Evolutionary conservation across 2,329 filamentous ascomycete species (phyloP), one percentile per base, ranked within the genome.

Genomic region (Acephala macrosclerotiorum): DNA sequence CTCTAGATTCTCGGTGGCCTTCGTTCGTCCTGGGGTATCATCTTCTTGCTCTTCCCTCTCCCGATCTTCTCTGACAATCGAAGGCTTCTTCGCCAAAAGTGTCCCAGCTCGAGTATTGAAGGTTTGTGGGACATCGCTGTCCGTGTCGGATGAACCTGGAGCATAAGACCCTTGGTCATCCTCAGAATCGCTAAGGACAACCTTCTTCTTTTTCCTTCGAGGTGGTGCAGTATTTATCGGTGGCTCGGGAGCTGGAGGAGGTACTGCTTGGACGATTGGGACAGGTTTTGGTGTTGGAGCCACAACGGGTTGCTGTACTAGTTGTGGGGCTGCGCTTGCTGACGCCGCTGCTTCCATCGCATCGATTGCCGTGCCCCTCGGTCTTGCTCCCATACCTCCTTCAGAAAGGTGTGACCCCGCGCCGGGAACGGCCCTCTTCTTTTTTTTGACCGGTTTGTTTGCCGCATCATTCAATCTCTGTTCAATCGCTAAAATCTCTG

Each of bases 331-430:
- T 40, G 49, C 14, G 14, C 64, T 61, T 33, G 55, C 36, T 25
- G 55, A 36, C 20, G 69, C 61, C 63, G 69, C 58, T 66, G 70
- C 64, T 58, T 74, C 69, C 72, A 73, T 68, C 12, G 68, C 69
- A 66, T 81, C 79, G 5, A 87, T 77, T 7, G 81, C 80, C 2
- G 83, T 82, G 3, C 83, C 85, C 63, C 78, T 83, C 1, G 82
- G 78, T 71, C 84, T 79, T 66, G 84, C 82, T 12, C 81, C 80
- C 71, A 89, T 79, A 11, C 84, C 86, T 14, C 86, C 87, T 65
- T 85, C 73, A 3, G 79, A 74, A 20, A 84, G 72, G 67, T 80
- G 78, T 29, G 76, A 75, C 25, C 81, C 81, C 60, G 80, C 74
- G 9, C 76, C 75, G 16, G 75, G 75, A 3, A 77, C 68, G 29